Percentiles rank a stretch among this genome's conserved stretches.
phyloP scores from a whole-genome alignment of 371 early-diverging fungal species.

The Mucor circinelloides region DNA sequence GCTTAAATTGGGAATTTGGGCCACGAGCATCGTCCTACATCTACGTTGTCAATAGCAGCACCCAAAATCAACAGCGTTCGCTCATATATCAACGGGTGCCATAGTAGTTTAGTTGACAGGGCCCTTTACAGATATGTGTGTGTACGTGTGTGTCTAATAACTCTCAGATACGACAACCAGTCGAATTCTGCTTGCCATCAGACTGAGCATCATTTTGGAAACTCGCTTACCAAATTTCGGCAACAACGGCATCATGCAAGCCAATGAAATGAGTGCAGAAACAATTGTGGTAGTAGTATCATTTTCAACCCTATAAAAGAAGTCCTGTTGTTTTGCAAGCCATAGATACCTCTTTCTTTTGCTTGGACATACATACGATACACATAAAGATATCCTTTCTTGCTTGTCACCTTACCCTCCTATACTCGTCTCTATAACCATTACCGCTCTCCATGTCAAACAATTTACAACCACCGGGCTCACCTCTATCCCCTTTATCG shows the following conservation, averaged over 20 bases:
- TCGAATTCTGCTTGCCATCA: too few relatives aligned
- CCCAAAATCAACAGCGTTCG: too few relatives aligned
- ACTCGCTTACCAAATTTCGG: not conserved
- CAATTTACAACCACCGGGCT: slow-evolving; percentile 15
- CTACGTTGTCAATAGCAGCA: too few relatives aligned
- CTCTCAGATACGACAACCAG: too few relatives aligned
- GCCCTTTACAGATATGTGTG: too few relatives aligned
- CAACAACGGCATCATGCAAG: not conserved
- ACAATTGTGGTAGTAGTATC: not conserved
- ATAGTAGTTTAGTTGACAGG: too few relatives aligned
- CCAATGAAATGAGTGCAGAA: not conserved
- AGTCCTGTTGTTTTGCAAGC: not conserved
- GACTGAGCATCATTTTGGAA: not conserved
- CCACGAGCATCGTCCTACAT: too few relatives aligned
- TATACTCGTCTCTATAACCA: not conserved
- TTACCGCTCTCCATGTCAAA: not conserved
- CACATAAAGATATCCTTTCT: not conserved
- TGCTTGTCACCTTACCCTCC: not conserved
- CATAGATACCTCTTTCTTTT: not conserved
- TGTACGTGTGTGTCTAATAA: too few relatives aligned
- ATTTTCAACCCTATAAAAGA: not conserved
- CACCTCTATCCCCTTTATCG: slow-evolving; percentile 25
- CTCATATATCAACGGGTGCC: too few relatives aligned
- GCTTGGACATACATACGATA: not conserved
- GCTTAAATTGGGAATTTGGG: too few relatives aligned